Base-by-base conservation (phyloP, 257 asterid genomes). In the Nicotiana benthamiana region DNA sequence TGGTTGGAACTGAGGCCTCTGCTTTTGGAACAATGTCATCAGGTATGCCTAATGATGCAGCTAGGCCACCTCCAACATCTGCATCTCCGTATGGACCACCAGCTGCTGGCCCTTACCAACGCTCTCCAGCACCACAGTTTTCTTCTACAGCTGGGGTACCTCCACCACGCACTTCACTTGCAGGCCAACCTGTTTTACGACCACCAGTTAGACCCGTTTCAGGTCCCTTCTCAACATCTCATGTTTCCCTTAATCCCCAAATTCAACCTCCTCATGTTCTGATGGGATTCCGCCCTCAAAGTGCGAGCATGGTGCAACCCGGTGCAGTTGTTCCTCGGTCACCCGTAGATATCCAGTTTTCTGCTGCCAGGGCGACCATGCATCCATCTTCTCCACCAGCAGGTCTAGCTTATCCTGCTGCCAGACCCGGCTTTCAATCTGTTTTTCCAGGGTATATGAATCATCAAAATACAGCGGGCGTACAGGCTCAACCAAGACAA, bases 221-320 rank as follows among this genome's bases (percentile, higher is more conserved):
- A 4, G 89, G 91, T 56, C 83, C 88, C 46, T 80, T 80, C 82
- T 77, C 87, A 32, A 77, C 85, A 26, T 78, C 81, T 56, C 91
- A 88, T 40, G 85, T 79, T 80, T 81, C 94, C 70, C 75, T 78
- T 81, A 82, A 80, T 54, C 75, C 89, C 46, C 96, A 87, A 68
- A 80, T 90, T 70, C 95, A 85, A 78, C 88, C 88, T 79, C 85
- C 89, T 77, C 70, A 89, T 15, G 79, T 88, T 75, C 86, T 90
- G 75, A 85, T 90, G 89, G 96, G 96, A 80, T 83, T 91, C 82
- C 90, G 94, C n/a, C 87, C 92, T 54, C 93, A 87, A 86, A 87
- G 74, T 87, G 83, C 86, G 40, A 89, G 84, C 83, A 74, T 87
- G 70, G 87, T 84, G 54, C 97, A 88, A 76, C 81, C 87, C 56